A percentile compares a stretch with the other conserved stretches of the same genome.
Conservation (phyloP, 2,329 filamentous ascomycete species). For the Penicillium sp. region DNA sequence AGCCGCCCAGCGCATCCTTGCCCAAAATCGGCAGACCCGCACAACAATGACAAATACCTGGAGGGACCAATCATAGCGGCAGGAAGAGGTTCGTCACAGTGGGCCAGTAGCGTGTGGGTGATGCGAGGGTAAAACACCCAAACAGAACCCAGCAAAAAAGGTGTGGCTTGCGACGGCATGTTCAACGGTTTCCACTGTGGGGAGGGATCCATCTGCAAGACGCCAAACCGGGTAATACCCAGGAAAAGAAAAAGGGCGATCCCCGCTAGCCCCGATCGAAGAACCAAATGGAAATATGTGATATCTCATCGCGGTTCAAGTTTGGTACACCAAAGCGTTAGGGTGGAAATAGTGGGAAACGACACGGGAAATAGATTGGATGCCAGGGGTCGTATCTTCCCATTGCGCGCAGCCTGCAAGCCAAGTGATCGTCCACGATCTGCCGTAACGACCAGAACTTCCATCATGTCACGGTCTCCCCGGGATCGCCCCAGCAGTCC, state of each 20-base stretch:
- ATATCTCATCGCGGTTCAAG: background rate
- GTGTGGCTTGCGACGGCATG: slow-evolving; percentile 23
- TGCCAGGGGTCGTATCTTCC: slow-evolving; percentile 7
- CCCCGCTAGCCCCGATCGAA: slow-evolving; percentile 17
- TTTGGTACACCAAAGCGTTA: slow-evolving; percentile 14
- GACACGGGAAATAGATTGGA: slow-evolving; percentile 23
- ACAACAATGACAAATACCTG: slow-evolving; percentile 26
- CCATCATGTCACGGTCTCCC: slow-evolving; percentile 14
- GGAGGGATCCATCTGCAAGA: slow-evolving; percentile 16
- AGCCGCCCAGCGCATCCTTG: slow-evolving; percentile 18
- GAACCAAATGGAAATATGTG: background rate
- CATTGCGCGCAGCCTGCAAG: slow-evolving; percentile 22
- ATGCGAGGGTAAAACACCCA: slow-evolving; percentile 7
- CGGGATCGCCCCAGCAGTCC: slow-evolving; percentile 15
- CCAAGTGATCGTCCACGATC: slow-evolving; percentile 16
- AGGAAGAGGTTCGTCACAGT: slow-evolving; percentile 16
- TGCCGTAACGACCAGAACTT: background rate
- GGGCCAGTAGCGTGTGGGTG: slow-evolving; percentile 4
- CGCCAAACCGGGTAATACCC: slow-evolving; percentile 18
- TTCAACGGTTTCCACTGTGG: slow-evolving; percentile 28
- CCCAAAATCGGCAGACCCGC: slow-evolving; percentile 9
- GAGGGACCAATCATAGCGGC: slow-evolving; percentile 12
- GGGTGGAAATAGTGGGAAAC: slow-evolving; percentile 15
- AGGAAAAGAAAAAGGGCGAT: slow-evolving; percentile 14
- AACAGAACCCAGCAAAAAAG: slow-evolving; percentile 18